A percentile compares a stretch with the other conserved stretches of the same genome.
These are phyloP conservation scores for Eragrostis nindensis DNA, from an alignment of 176 grass and related monocot species.

Conservation along the genomic window DNA sequence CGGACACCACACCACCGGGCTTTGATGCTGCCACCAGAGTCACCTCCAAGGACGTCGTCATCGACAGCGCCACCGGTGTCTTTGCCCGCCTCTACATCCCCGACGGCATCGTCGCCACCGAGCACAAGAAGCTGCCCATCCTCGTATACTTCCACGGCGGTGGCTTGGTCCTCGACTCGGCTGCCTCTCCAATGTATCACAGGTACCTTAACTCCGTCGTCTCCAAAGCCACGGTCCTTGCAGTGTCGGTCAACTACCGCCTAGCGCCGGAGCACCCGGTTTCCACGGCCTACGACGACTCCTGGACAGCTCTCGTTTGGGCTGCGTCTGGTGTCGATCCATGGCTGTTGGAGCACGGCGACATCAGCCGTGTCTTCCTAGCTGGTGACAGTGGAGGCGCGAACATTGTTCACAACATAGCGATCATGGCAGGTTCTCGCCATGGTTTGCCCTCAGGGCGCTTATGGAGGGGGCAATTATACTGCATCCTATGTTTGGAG, in stretches of 20 bases:
- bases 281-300: slow-evolving; percentile 58
- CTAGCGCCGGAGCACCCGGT: slow-evolving; percentile 68
- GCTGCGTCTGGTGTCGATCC: slow-evolving; percentile 36
- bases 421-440: slow-evolving; percentile 13
- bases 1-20: slow-evolving; percentile 36
- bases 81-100: slow-evolving; percentile 64
- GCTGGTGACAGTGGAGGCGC: slow-evolving; percentile 58
- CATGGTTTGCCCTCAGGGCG: not conserved
- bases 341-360: slow-evolving; percentile 52
- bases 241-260: slow-evolving; percentile 64
- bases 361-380: slow-evolving; percentile 45
- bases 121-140: slow-evolving; percentile 44
- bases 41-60: slow-evolving; percentile 59
- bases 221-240: slow-evolving; percentile 42
- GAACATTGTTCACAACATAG: slow-evolving; percentile 55
- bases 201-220: slow-evolving; percentile 44
- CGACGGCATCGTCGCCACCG: not conserved
- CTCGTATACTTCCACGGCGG: slow-evolving; percentile 71
- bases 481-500: slow-evolving; percentile 56
- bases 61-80: slow-evolving; percentile 40
- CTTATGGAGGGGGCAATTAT: slow-evolving; percentile 43
- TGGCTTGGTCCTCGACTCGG: slow-evolving; percentile 42
- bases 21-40: slow-evolving; percentile 42
- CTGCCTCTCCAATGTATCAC: slow-evolving; percentile 37
- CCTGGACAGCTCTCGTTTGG: slow-evolving; percentile 52